A percentile compares a stretch with the other conserved stretches of the same genome.
phyloP scores from a whole-genome alignment of 1,284 basidiomycete species.

The Inonotus hispidus region DNA sequence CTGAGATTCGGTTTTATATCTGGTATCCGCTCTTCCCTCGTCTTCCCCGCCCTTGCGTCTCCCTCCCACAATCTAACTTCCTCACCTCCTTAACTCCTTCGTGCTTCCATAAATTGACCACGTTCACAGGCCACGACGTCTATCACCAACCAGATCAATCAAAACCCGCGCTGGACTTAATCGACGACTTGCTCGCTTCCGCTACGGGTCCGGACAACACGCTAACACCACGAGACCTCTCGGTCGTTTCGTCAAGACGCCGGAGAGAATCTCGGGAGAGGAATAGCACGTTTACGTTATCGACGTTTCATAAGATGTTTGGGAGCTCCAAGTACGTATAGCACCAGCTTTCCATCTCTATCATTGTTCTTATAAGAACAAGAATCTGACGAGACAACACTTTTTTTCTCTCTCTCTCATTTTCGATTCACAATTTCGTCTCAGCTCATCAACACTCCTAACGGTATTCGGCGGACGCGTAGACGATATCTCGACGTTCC shows the following conservation, averaged over 20 bases:
- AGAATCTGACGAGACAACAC: too few relatives aligned
- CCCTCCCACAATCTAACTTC: too few relatives aligned
- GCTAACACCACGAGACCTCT: constrained; percentile 53
- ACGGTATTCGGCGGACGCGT: constrained; percentile 61
- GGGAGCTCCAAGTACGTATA: constrained; percentile 65
- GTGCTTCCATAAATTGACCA: neutral
- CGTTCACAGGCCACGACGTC: constrained; percentile 49
- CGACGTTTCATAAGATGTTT: constrained; percentile 50
- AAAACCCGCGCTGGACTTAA: constrained; percentile 40
- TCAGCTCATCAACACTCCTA: constrained; percentile 51
- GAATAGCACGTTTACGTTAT: constrained; percentile 51
- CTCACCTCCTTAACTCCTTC: neutral
- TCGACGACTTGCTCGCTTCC: constrained; percentile 53
- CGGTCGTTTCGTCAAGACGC: constrained; percentile 49
- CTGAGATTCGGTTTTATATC: too few relatives aligned
- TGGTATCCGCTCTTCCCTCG: neutral
- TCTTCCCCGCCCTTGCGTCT: neutral
- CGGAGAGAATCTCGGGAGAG: constrained; percentile 45
- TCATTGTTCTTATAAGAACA: too few relatives aligned
- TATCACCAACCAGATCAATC: constrained; percentile 47
- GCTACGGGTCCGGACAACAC: constrained; percentile 52
- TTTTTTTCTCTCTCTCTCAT: constrained; percentile 18
- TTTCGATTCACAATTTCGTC: neutral
- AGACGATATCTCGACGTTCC: constrained; percentile 46
- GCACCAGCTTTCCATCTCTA: too few relatives aligned